A percentile compares a stretch with the other conserved stretches of the same genome.
phyloP scores from a whole-genome alignment of 768 basidiomycete genomes.

The Boletellus emodensis region DNA sequence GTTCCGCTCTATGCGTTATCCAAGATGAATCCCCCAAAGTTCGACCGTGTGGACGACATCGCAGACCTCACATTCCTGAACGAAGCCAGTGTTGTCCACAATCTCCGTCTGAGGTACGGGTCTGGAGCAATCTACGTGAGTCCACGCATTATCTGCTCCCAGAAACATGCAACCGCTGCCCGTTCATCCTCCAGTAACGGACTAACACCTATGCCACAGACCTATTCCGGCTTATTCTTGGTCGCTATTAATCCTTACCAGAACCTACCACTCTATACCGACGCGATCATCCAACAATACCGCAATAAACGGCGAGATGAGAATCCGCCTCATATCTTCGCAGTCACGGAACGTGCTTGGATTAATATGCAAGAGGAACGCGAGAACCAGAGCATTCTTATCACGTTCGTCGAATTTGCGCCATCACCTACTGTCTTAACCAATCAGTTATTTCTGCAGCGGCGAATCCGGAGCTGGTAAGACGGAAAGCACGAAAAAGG shows the following conservation, averaged over 20 bases:
- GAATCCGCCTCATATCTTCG: slow-evolving; percentile 95
- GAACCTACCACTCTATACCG: slow-evolving; percentile 84
- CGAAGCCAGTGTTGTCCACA: slow-evolving; percentile 98
- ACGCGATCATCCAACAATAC: slow-evolving; percentile 85
- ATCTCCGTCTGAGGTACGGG: slow-evolving; percentile 86
- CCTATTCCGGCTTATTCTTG: slow-evolving; percentile 93
- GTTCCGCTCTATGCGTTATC: slow-evolving; percentile 79
- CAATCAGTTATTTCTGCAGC: slow-evolving; percentile 38
- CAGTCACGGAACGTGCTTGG: slow-evolving; percentile 97
- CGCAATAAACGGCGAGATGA: slow-evolving; percentile 85
- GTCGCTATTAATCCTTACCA: slow-evolving; percentile 99
- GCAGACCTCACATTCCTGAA: slow-evolving; percentile 97
- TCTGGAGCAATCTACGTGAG: slow-evolving; percentile 90
- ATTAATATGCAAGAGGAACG: slow-evolving; percentile 96
- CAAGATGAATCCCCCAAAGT: slow-evolving; percentile 99
- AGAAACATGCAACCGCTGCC: slow-evolving; percentile 2
- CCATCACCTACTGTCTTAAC: slow-evolving; percentile 3
- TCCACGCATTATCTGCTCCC: slow-evolving; percentile 11
- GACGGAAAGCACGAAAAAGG: slow-evolving; percentile 98
- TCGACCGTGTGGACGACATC: slow-evolving; percentile 96
- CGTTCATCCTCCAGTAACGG: background rate
- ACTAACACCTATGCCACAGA: slow-evolving; percentile 45
- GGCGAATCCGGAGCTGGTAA: slow-evolving; percentile 99
- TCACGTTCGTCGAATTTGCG: slow-evolving; percentile 65
- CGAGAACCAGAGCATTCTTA: slow-evolving; percentile 96